These are phyloP conservation scores for Venturia effusa DNA, from an alignment of 2,329 filamentous ascomycete genomes.

Conservation along the genomic window DNA sequence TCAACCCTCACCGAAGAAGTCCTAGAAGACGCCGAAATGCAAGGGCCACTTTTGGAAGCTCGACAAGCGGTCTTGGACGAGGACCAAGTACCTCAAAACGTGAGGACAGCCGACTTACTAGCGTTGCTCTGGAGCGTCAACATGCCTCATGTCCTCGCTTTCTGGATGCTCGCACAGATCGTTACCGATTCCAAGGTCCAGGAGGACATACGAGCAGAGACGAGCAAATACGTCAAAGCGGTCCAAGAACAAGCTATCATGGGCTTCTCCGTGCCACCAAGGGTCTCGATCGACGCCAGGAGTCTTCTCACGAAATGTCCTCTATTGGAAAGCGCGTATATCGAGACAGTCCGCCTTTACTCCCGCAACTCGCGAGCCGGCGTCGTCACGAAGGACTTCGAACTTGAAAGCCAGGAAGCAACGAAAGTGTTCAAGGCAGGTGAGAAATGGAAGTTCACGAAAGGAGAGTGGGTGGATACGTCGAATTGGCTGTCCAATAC, in stretches of 20 bases:
- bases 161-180: conserved; percentile 40
- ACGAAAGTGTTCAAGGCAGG: background rate
- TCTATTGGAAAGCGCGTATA: conserved; percentile 24
- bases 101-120: conserved; percentile 4
- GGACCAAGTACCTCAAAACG: background rate
- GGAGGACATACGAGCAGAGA: conserved; percentile 34
- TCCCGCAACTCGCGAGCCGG: background rate
- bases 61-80: background rate
- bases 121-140: conserved; percentile 2
- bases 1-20: conserved; percentile 8
- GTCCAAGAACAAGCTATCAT: conserved; percentile 28
- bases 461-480: conserved; percentile 6
- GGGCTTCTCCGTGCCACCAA: conserved; percentile 32
- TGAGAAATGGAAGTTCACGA: conserved; percentile 3
- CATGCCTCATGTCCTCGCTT: conserved; percentile 19
- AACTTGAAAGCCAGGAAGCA: background rate
- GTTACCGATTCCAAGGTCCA: conserved; percentile 30
- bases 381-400: background rate
- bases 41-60: background rate
- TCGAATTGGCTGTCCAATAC: conserved; percentile 8
- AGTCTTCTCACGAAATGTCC: conserved; percentile 33
- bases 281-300: conserved; percentile 30
- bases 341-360: conserved; percentile 10
- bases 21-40: conserved; percentile 1
- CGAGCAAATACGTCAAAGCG: conserved; percentile 31